These are phyloP conservation scores for Ceratocystis harringtonii DNA, from an alignment of 2,329 filamentous ascomycete genomes.

Conservation along the genomic window DNA sequence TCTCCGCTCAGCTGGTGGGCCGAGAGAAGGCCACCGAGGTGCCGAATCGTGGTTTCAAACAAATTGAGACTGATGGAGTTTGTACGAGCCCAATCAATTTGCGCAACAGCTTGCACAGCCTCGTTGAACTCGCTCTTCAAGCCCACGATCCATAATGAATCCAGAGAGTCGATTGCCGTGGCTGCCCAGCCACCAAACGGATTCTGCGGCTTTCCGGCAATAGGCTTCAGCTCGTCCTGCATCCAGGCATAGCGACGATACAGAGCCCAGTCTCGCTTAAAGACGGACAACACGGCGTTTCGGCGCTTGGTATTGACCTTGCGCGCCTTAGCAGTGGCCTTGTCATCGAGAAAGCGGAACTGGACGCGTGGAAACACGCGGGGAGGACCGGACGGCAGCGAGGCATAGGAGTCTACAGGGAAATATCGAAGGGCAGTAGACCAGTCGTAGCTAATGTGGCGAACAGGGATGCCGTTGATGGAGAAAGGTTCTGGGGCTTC, in stretches of 20 bases:
- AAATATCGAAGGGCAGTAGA: conserved; percentile 20
- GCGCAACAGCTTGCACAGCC: conserved; percentile 34
- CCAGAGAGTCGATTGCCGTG: conserved; percentile 44
- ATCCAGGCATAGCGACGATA: conserved; percentile 40
- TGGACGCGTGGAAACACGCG: conserved; percentile 24
- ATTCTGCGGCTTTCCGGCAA: conserved; percentile 33
- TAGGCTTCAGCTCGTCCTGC: conserved; percentile 36
- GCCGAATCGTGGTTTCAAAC: conserved; percentile 42
- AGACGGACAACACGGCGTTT: conserved; percentile 29
- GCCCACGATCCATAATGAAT: conserved; percentile 49
- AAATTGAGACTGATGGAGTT: conserved; percentile 30
- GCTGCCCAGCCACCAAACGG: conserved; percentile 41
- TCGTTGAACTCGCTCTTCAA: conserved; percentile 40
- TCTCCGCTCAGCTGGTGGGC: conserved; percentile 37
- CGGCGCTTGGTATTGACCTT: conserved; percentile 21
- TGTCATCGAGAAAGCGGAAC: conserved; percentile 25
- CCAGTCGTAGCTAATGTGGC: conserved; percentile 25
- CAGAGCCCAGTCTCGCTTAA: conserved; percentile 33
- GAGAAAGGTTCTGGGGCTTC: neutral
- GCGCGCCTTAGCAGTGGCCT: neutral
- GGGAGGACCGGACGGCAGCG: conserved; percentile 22
- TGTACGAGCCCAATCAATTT: conserved; percentile 38
- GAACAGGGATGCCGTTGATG: conserved; percentile 17
- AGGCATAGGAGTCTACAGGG: conserved; percentile 24
- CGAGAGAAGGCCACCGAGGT: conserved; percentile 36